A percentile compares a stretch with the other conserved stretches of the same genome.
These are phyloP conservation scores for Alternaria panax DNA, from an alignment of 2,329 filamentous ascomycete genomes.

Conservation along the genomic window DNA sequence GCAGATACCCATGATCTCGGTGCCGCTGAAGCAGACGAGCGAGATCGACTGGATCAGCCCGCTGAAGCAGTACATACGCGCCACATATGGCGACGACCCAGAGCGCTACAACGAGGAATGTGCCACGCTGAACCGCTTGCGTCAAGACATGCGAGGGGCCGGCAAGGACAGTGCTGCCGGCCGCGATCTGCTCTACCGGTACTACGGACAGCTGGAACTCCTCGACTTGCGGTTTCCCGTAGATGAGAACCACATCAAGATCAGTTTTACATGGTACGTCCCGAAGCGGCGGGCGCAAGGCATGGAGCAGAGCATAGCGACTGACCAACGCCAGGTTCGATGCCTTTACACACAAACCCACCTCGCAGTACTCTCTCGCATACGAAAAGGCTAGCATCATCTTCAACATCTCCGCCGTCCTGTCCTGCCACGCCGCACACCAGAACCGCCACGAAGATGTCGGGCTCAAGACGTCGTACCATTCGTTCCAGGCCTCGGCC, in stretches of 20 bases:
- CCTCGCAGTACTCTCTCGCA: constrained; percentile 92
- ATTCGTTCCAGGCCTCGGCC: constrained; percentile 96
- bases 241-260: constrained; percentile 99
- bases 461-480: constrained; percentile 94
- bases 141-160: constrained; percentile 97
- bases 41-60: constrained; percentile 98
- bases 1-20: constrained; percentile 89
- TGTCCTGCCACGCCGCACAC: constrained; percentile 92
- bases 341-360: constrained; percentile 99
- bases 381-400: constrained; percentile 99
- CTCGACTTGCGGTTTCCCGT: constrained; percentile 94
- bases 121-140: constrained; percentile 87
- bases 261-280: constrained; percentile 91
- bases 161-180: constrained; percentile 96
- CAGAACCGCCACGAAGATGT: constrained; percentile 92
- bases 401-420: constrained; percentile 97
- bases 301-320: not conserved
- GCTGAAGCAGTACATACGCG: constrained; percentile 89
- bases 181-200: constrained; percentile 91
- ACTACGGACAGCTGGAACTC: constrained; percentile 96
- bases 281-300: not conserved
- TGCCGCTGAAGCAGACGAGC: constrained; percentile 90
- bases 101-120: constrained; percentile 97
- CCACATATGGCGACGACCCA: constrained; percentile 94
- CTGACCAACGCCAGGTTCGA: constrained; percentile 77